phyloP scores from a whole-genome alignment of 2,329 filamentous ascomycete genomes.

The Ambrosiella cleistominuta region DNA sequence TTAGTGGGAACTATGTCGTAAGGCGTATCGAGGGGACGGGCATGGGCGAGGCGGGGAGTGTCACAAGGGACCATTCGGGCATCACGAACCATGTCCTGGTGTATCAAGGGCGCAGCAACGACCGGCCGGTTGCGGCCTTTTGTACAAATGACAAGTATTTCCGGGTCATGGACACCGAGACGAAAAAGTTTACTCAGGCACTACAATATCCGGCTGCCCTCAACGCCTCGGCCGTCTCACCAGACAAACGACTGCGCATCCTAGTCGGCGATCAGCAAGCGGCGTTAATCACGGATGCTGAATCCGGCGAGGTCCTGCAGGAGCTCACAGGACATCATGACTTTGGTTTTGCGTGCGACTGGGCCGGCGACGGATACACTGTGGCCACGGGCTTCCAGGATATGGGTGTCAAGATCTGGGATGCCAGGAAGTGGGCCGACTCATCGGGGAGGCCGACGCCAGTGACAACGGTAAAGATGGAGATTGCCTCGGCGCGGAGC shows the following conservation, averaged over 20 bases:
- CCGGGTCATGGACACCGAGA: constrained; percentile 39
- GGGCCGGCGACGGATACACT: constrained; percentile 60
- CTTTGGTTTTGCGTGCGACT: constrained; percentile 60
- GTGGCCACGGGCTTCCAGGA: constrained; percentile 67
- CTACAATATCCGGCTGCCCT: constrained; percentile 40
- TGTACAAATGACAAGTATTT: constrained; percentile 45
- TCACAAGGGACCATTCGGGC: constrained; percentile 31
- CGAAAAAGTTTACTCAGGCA: constrained; percentile 39
- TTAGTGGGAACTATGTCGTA: constrained; percentile 37
- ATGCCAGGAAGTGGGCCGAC: constrained; percentile 50
- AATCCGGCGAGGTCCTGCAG: constrained; percentile 41
- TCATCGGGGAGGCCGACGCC: constrained; percentile 30
- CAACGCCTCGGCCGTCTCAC: constrained; percentile 57
- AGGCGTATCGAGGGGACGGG: constrained; percentile 26
- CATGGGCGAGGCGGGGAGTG: constrained; percentile 19
- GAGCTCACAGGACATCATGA: constrained; percentile 47
- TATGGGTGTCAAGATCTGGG: constrained; percentile 55
- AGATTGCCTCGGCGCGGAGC: constrained; percentile 52
- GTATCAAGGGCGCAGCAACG: constrained; percentile 33
- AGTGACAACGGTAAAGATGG: constrained; percentile 38
- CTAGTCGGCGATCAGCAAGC: constrained; percentile 54
- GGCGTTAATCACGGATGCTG: constrained; percentile 51
- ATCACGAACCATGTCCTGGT: constrained; percentile 51
- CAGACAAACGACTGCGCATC: constrained; percentile 52
- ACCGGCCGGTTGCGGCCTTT: constrained; percentile 37